A percentile compares a stretch with the other conserved stretches of the same genome.
phyloP scores from a whole-genome alignment of 208 protist genomes.

The Acanthamoeba sp. region DNA sequence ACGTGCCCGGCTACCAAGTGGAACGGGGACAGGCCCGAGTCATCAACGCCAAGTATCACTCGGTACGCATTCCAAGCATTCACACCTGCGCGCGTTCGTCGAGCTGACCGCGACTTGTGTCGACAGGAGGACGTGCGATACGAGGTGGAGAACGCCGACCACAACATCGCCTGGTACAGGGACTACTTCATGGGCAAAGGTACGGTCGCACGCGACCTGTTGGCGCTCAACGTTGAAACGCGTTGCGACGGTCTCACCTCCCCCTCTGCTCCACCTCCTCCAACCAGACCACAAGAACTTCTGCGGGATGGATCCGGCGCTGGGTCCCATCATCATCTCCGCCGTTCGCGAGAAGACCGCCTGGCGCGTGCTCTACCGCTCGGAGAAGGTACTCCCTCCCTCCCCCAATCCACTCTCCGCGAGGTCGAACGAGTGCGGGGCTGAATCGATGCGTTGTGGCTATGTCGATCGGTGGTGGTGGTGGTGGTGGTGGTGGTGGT shows the following conservation, averaged over 20 bases:
- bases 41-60: slow-evolving; percentile 42
- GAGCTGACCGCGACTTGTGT: neutral
- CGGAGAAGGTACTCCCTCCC: neutral
- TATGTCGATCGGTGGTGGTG: too few relatives aligned
- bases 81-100: too few relatives aligned
- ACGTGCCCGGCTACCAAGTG: slow-evolving; percentile 15
- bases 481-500: too few relatives aligned
- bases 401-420: too few relatives aligned
- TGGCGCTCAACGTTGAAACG: too few relatives aligned
- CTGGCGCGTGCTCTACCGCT: slow-evolving; percentile 39
- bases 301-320: slow-evolving; percentile 15
- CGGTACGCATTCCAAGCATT: too few relatives aligned
- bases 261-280: neutral
- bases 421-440: too few relatives aligned
- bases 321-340: slow-evolving; percentile 56
- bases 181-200: slow-evolving; percentile 45
- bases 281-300: slow-evolving; percentile 27
- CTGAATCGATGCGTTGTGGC: too few relatives aligned
- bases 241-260: too few relatives aligned
- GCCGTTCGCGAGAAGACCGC: neutral
- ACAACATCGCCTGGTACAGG: slow-evolving; percentile 58
- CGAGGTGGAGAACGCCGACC: slow-evolving; percentile 31
- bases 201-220: too few relatives aligned
- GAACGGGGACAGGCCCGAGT: neutral
- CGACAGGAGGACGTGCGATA: slow-evolving; percentile 37